These are phyloP conservation scores for Hypoxylon intermedium DNA, from an alignment of 495 filamentous ascomycete genomes.

Conservation along the genomic window DNA sequence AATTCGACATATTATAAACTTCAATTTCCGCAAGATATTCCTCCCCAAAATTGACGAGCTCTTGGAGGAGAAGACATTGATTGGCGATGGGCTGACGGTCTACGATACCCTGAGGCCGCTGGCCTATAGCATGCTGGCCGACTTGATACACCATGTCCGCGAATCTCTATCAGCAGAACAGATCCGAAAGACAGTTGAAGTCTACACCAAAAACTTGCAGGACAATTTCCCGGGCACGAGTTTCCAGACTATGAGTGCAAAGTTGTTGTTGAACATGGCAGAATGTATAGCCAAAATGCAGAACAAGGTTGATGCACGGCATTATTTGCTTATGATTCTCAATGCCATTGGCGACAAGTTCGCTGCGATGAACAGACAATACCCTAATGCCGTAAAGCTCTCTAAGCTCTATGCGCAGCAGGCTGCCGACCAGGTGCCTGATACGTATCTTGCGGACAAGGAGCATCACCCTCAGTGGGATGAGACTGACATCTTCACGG, in stretches of 20 bases:
- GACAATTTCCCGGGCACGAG: conserved; percentile 97
- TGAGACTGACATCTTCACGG: conserved; percentile 95
- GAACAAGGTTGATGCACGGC: conserved; percentile 89
- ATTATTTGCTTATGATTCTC: conserved; percentile 96
- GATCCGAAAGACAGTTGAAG: conserved; percentile 92
- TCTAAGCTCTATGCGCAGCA: conserved; percentile 74
- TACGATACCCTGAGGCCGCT: conserved; percentile 96
- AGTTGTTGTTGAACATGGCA: conserved; percentile 94
- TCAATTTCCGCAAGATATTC: conserved; percentile 97
- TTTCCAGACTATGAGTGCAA: conserved; percentile 99
- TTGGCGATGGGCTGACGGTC: conserved; percentile 94
- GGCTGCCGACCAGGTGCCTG: conserved; percentile 69
- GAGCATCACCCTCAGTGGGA: conserved; percentile 89
- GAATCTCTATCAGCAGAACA: conserved; percentile 83
- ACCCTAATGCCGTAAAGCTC: conserved; percentile 90
- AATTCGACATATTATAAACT: conserved; percentile 98
- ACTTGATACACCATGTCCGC: conserved; percentile 96
- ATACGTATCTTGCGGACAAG: conserved; percentile 83
- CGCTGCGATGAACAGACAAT: conserved; percentile 96
- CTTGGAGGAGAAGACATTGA: conserved; percentile 88
- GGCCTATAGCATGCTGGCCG: conserved; percentile 97
- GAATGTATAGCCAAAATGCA: conserved; percentile 92
- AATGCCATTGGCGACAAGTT: conserved; percentile 98
- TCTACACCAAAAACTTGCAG: conserved; percentile 95
- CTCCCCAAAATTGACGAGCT: conserved; percentile 93